Percentiles rank a stretch among this genome's conserved stretches.
These are phyloP conservation scores for Apocynum venetum DNA, from an alignment of 257 asterid species.

Conservation along the genomic window DNA sequence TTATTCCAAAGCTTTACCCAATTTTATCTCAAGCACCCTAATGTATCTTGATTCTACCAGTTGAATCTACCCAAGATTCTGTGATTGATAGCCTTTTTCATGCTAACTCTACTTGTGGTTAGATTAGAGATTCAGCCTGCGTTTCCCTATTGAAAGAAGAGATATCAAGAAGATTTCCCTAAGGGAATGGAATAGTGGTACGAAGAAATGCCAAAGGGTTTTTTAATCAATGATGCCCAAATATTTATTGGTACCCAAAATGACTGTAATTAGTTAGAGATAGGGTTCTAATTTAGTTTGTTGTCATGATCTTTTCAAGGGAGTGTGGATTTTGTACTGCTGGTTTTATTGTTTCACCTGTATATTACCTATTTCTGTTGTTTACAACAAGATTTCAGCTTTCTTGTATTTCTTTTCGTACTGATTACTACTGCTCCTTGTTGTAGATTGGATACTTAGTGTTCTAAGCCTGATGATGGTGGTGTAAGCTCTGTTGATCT, in stretches of 20 bases:
- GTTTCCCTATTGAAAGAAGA: background rate
- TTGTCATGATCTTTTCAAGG: background rate
- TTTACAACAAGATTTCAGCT: background rate
- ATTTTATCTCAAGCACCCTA: background rate
- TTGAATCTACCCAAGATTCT: background rate
- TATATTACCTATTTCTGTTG: background rate
- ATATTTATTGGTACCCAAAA: background rate
- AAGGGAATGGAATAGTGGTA: background rate
- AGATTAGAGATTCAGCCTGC: background rate
- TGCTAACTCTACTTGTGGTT: background rate
- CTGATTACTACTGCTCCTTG: background rate
- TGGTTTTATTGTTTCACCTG: background rate
- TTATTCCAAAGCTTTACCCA: background rate
- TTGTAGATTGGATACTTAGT: background rate
- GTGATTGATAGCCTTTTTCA: background rate
- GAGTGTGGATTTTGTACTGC: background rate
- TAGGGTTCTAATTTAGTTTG: background rate
- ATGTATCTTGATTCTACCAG: background rate
- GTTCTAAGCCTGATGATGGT: background rate
- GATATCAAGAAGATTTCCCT: background rate
- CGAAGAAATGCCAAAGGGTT: background rate
- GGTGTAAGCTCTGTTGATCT: background rate
- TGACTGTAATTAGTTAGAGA: background rate
- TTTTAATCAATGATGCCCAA: background rate
- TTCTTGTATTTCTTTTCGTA: background rate